These are phyloP conservation scores for Oropetium thomaeum DNA, from an alignment of 176 grass and related monocot genomes.

Conservation along the genomic window DNA sequence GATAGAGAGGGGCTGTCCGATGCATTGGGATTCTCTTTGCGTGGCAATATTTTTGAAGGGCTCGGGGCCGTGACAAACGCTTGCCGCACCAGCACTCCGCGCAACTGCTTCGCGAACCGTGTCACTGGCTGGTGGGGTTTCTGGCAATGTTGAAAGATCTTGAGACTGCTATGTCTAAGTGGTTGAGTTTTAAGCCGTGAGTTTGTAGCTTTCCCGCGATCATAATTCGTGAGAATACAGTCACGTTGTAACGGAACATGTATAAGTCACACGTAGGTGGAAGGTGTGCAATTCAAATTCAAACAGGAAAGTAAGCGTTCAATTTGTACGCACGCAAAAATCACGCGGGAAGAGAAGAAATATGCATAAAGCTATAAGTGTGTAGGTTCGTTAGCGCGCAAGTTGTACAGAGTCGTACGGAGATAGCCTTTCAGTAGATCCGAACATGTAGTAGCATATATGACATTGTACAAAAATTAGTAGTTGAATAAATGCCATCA, in stretches of 20 bases:
- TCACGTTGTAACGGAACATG: neutral
- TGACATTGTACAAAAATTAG: neutral
- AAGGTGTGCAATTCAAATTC: neutral
- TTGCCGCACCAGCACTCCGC: constrained; percentile 1
- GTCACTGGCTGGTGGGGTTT: neutral
- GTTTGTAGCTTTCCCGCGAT: neutral
- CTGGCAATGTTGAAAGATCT: neutral
- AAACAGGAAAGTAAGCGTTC: neutral
- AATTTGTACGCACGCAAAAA: neutral
- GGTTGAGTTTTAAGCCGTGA: too few relatives aligned
- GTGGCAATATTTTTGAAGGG: neutral
- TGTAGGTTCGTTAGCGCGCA: neutral
- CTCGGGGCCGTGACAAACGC: constrained; percentile 1
- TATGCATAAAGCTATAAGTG: neutral
- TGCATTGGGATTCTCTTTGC: constrained; percentile 46
- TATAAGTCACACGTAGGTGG: neutral
- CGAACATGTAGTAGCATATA: neutral
- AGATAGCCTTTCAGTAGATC: neutral
- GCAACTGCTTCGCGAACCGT: neutral
- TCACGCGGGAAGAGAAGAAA: neutral
- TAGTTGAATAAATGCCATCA: neutral
- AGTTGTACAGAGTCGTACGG: neutral
- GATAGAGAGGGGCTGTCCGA: neutral
- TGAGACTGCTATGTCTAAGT: neutral
- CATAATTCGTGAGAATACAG: too few relatives aligned